Conservation (phyloP, 2,329 filamentous ascomycete genomes). For the Epichloe gansuensis region DNA sequence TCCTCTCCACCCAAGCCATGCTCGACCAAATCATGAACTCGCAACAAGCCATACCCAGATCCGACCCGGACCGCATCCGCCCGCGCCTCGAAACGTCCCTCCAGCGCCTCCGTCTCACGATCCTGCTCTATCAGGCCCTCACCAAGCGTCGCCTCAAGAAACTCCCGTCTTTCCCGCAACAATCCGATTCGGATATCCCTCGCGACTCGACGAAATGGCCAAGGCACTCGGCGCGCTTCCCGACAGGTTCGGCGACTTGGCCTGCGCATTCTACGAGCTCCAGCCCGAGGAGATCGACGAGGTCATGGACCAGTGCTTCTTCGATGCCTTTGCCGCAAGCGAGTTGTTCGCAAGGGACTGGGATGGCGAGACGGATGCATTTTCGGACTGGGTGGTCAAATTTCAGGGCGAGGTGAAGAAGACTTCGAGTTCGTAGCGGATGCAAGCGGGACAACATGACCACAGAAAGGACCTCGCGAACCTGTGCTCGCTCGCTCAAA, state of each 20-base stretch:
- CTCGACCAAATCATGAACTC: slow-evolving; percentile 58
- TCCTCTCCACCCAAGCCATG: slow-evolving; percentile 37
- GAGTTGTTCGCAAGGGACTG: slow-evolving; percentile 47
- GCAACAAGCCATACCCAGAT: slow-evolving; percentile 46
- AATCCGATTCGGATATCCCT: slow-evolving; percentile 16
- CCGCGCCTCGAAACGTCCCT: slow-evolving; percentile 52
- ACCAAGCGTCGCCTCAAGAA: slow-evolving; percentile 57
- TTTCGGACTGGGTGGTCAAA: slow-evolving; percentile 60
- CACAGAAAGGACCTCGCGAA: no score
- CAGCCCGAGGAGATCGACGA: slow-evolving; percentile 46
- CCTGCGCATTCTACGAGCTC: slow-evolving; percentile 59
- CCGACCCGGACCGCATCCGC: slow-evolving; percentile 52
- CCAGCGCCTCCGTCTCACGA: slow-evolving; percentile 53
- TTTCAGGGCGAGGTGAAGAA: slow-evolving; percentile 43
- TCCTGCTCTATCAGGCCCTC: slow-evolving; percentile 56
- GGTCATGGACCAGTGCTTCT: slow-evolving; percentile 46
- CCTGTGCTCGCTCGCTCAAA: no score
- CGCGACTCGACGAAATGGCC: slow-evolving; percentile 44
- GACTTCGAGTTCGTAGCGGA: slow-evolving; percentile 2
- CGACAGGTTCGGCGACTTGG: slow-evolving; percentile 57
- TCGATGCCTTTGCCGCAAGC: slow-evolving; percentile 43
- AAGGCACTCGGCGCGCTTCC: slow-evolving; percentile 47
- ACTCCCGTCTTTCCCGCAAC: slow-evolving; percentile 30
- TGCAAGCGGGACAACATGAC: no score
- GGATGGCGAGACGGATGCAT: slow-evolving; percentile 59